Base-by-base conservation (phyloP, 495 filamentous ascomycete genomes). In the Penicillium herquei region DNA sequence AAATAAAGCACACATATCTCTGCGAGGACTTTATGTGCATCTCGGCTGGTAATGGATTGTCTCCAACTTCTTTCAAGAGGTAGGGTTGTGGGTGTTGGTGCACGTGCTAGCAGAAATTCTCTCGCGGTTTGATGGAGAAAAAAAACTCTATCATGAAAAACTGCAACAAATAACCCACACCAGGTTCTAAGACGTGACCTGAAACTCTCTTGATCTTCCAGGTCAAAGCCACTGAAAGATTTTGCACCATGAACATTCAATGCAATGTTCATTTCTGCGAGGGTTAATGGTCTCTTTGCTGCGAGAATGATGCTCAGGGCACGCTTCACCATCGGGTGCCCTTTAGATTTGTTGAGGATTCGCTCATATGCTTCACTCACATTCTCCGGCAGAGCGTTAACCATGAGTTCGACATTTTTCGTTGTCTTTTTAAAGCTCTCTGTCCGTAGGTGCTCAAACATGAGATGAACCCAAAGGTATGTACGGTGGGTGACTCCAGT, bases 391-490 rank as follows among this genome's bases (percentile, higher is more conserved):
- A 74, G 54, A 11, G 46, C 52, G 16, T 34, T 47, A 11, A 75
- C 63, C 12, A 51, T 49, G 35, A 6, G 37, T 39, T 56, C 26
- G 14, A 76, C 49, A 7, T 55, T 61, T 3, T 51, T 58, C 35
- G 7, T 18, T 14, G 54, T 51, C n/a, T 71, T 70, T 32, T 66
- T 56, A 8, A 57, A 55, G 34, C 50, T 39, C 18, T 34, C 21
- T 2, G 44, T 30, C 39, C 65, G 30, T 21, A 76, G 61, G 14
- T 59, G 63, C 17, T 70, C 52, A 30, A 76, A 61, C 7, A 63
- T 70, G n/a, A 78, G 67, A 49, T 72, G 55, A 11, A 78, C 62
- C 76, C 73, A 78, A 33, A 79, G 73, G 52, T 79, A 79, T 8
- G 73, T 78, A 7, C 72, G 63, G 35, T 77, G 58, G 17, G 45